Evolutionary conservation across 306 rosid species (phyloP).

Genomic region (Prunus mongolica): DNA sequence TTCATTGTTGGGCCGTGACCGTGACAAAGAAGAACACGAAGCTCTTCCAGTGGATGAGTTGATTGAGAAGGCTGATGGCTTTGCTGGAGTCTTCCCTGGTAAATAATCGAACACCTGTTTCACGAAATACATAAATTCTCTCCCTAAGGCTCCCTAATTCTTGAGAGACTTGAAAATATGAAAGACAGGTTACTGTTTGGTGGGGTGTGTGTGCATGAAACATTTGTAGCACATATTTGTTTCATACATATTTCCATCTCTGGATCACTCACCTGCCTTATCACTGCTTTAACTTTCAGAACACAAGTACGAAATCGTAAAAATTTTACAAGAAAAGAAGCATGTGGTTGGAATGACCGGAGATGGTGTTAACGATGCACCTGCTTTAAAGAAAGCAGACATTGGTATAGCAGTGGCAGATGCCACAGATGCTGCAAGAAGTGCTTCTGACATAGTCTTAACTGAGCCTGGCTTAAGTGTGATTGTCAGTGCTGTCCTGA

Average conservation of each 20-base stretch:
- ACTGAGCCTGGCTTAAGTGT: conserved; percentile 91
- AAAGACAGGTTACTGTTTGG: no score
- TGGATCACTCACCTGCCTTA: background rate
- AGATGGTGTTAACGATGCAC: conserved; percentile 91
- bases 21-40: conserved; percentile 55
- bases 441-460: conserved; percentile 82
- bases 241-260: background rate
- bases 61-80: conserved; percentile 86
- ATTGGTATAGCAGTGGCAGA: conserved; percentile 92
- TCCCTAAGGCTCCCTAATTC: background rate
- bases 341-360: conserved; percentile 93
- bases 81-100: conserved; percentile 92
- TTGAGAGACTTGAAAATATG: no score
- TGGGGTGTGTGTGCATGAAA: no score
- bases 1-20: conserved; percentile 59
- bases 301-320: conserved; percentile 81
- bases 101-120: conserved; percentile 16
- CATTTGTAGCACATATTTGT: no score
- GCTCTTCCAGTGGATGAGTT: conserved; percentile 79
- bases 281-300: conserved; percentile 47
- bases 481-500: conserved; percentile 70
- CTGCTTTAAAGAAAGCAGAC: conserved; percentile 89
- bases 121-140: background rate
- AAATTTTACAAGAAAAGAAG: conserved; percentile 74
- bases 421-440: conserved; percentile 84